Base-by-base conservation (phyloP, 305 asterid genomes). In the Fraxinus albicans region DNA sequence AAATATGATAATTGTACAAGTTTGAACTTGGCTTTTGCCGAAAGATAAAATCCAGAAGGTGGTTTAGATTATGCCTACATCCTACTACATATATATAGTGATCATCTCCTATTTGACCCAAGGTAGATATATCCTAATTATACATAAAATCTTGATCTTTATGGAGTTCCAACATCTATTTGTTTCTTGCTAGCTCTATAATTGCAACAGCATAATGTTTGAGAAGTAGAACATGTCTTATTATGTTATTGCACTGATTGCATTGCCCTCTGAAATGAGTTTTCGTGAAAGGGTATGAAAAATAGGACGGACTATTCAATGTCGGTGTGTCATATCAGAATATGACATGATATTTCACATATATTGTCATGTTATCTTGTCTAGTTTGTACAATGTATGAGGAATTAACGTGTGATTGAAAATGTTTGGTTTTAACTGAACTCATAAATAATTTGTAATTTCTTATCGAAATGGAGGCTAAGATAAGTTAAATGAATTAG, bases 21-120 rank as follows among this genome's bases (percentile, higher is more conserved):
- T 63, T 35, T 47, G 17, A 80, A 29, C 36, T 42, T 50, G 21
- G 9, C 73, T 77, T 31, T 17, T 50, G 82, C 84, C 84, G 82
- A 82, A 85, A 85, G 83, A 65, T 53, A 82, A 38, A 73, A 65
- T 65, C 1, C 12, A 81, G 73, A 63, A 77, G 38, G 25, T 58
- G 4, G 25, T 55, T 29, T 33, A 38, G 36, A 67, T 75, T 65
- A 80, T 55, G 76, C 35, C 19, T 53, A 23, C 8, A 5, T 8
- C 75, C 38, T 69, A 27, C 75, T 25, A 25, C 27, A 29, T 10
- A 23, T 58, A 3, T 31, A 60, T 79, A 12, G 19, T 69, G 65
- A 82, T 67, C 78, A 60, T 75, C 23, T 31, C 70, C 3, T 50
- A 36, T 47, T 84, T 84, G 81, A 83, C 83, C 36, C 36, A 67